Base-by-base conservation (phyloP, 1,284 basidiomycete species). In the Cutaneotrichosporon sp. region DNA sequence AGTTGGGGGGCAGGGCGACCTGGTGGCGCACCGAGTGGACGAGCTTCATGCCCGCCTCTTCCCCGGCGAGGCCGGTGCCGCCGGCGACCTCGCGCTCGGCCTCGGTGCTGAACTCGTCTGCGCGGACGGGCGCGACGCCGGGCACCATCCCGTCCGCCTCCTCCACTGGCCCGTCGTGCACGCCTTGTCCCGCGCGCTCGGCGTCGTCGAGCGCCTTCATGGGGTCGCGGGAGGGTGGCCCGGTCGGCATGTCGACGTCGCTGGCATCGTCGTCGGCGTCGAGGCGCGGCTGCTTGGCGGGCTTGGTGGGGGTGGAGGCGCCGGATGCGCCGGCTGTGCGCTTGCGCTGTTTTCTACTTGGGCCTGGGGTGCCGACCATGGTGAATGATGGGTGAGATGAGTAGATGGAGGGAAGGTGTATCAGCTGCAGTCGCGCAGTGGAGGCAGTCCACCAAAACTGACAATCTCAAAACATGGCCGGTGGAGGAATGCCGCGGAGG, bases 1-100 rank as follows among this genome's bases (percentile, higher is more conserved):
- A 99, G 51, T 88, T 88, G 27, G 92, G 90, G 9, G 97, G 97
- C 11, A 99, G 87, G 1, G 94, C 94, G 53, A 99, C 97, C 57
- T 67, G 76, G 70, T 78, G 76, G 34, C 76, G 64, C 55, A 78
- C 76, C 60, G 75, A 73, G 70, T 80, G 79, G 3, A 80, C 78
- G 18, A 80, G 71, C 65, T 78, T 79, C 71, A 80, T 74, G 69
- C 77, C 78, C 33, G 74, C 78, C 58, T 77, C 85, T 16, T 69
- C 69, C 9, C 89, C 45, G 88, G 10, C 89, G 63, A 94, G 79
- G 2, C 91, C 92, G 64, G 89, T 90, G 68, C 87, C 90, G 2
- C 89, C 90, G 25, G 87, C 89, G 59, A 95, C 86, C 76, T 95
- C 92, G 62, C 92, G 85, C 75, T 91, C 92, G 1, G 91, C 91